Base-by-base conservation (phyloP, 2,329 filamentous ascomycete species). In the Cercospora citrullina region DNA sequence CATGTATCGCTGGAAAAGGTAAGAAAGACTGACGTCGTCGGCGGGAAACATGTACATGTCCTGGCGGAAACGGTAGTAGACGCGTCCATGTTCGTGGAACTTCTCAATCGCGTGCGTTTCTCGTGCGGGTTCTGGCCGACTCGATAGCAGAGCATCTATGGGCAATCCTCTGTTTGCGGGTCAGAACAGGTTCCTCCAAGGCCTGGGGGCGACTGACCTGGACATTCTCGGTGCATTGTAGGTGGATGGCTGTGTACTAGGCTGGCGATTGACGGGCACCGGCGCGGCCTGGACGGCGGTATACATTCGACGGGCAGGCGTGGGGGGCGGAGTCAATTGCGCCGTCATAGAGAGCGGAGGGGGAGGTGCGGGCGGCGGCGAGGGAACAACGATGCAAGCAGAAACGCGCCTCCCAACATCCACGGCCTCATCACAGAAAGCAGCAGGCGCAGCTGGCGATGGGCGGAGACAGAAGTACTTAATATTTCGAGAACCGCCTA, bases 11-110 rank as follows among this genome's bases (percentile, higher is more conserved):
- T 12, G 60, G 28, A 23, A 23, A 21, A 51, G 59, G 53, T 28
- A 36, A 5, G 42, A 33, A 55, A 31, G 16, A 58, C 62, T 58
- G 66, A 74, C 72, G 59, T 74, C 71, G 64, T 74, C 71, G 26
- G 66, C 67, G 33, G 72, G 72, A 48, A 73, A 74, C 48, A 71
- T 65, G 65, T 74, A 74, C 31, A 68, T 62, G 45, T 69, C 65
- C 55, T 73, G 65, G 18, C 65, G 60, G 58, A 67, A 69, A 18
- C 62, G 64, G 65, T 70, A 73, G 64, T 74, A 75, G 5, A 59
- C 66, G 21, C 72, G 59, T 10, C 69, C 73, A 26, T 70, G 58
- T 33, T 71, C 60, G 28, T 53, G 51, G 60, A 74, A 71, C 55
- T 68, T 69, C 14, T 72, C 65, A 8, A 72, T 63, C 31, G 64